phyloP scores from a whole-genome alignment of 495 filamentous ascomycete species.

The Penicillium canariense region DNA sequence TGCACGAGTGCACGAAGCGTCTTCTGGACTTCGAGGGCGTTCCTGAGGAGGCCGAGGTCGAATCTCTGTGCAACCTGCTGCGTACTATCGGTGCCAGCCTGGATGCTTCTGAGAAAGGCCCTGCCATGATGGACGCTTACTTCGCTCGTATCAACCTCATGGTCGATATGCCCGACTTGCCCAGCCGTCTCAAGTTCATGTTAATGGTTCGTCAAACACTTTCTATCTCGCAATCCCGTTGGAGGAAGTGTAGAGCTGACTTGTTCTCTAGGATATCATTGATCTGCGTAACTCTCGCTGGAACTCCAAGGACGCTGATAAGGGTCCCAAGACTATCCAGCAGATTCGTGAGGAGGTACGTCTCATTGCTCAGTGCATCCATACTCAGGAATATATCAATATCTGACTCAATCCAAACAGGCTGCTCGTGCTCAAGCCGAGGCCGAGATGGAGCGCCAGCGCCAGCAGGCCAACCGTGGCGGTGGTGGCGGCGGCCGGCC shows the following conservation, averaged over 20 bases:
- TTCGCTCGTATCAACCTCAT: conserved; percentile 81
- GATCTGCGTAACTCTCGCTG: conserved; percentile 76
- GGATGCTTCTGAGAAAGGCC: conserved; percentile 76
- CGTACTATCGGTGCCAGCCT: conserved; percentile 87
- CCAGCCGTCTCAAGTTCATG: conserved; percentile 91
- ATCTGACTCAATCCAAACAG: conserved; percentile 32
- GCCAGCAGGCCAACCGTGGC: conserved; percentile 48
- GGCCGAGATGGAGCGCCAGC: conserved; percentile 53
- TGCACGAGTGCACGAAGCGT: conserved; percentile 98
- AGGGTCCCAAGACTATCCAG: conserved; percentile 93
- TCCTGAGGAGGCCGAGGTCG: conserved; percentile 93
- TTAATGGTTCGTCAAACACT: conserved; percentile 59
- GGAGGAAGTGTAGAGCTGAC: conserved; percentile 2
- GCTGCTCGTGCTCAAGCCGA: conserved; percentile 67
- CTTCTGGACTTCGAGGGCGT: conserved; percentile 91
- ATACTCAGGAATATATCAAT: conserved; percentile 15
- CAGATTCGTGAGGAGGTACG: conserved; percentile 83
- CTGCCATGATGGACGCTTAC: conserved; percentile 86
- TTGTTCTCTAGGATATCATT: conserved; percentile 63
- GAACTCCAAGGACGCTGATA: conserved; percentile 78
- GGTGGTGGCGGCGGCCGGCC: conserved; percentile 58
- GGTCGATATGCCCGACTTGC: conserved; percentile 70
- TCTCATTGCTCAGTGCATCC: neutral
- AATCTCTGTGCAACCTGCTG: conserved; percentile 88
- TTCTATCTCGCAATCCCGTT: neutral